A percentile compares a stretch with the other conserved stretches of the same genome.
These are phyloP conservation scores for Musa troglodytarum DNA, from an alignment of 176 grass and related monocot genomes.

Conservation along the genomic window DNA sequence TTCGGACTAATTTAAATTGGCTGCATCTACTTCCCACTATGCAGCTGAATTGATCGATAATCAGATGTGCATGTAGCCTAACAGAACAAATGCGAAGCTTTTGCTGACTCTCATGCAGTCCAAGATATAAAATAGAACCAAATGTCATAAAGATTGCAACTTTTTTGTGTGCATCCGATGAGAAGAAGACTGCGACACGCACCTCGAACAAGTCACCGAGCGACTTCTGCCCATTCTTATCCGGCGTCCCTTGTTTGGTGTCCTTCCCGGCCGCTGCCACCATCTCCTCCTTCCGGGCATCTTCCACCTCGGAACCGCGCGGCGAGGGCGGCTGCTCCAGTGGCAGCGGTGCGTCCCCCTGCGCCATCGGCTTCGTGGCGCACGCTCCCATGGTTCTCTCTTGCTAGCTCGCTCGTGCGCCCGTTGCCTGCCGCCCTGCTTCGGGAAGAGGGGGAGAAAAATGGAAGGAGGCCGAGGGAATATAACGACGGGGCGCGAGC, in stretches of 20 bases:
- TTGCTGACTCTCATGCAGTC: too few relatives aligned
- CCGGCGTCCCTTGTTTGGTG: background rate
- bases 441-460: background rate
- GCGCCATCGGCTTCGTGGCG: background rate
- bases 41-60: too few relatives aligned
- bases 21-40: too few relatives aligned
- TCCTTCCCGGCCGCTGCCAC: background rate
- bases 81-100: too few relatives aligned
- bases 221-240: background rate
- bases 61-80: too few relatives aligned
- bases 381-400: background rate
- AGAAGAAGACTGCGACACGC: too few relatives aligned
- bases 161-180: too few relatives aligned
- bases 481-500: too few relatives aligned
- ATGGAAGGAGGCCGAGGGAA: too few relatives aligned
- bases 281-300: background rate
- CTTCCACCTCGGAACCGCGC: background rate
- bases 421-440: background rate
- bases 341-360: background rate
- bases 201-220: background rate
- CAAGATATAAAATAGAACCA: too few relatives aligned
- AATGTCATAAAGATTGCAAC: too few relatives aligned
- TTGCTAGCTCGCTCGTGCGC: background rate
- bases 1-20: too few relatives aligned
- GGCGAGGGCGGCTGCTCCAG: background rate